Evolutionary conservation across 768 basidiomycete genomes (phyloP), one percentile per base, ranked within the genome.

Genomic region (Psilocybe cubensis): DNA sequence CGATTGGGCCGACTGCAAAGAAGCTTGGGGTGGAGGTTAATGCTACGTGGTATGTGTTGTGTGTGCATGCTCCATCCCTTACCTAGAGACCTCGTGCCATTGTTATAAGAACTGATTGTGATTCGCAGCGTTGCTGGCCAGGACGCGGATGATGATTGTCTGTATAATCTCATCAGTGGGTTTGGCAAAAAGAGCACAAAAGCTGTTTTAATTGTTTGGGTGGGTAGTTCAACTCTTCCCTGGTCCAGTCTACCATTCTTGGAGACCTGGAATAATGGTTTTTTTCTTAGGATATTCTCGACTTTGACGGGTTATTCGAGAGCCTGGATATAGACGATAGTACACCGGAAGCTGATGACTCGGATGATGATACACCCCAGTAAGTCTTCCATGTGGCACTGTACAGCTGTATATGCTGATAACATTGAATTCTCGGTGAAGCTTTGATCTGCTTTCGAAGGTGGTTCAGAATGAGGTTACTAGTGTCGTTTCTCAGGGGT

Each of bases 41-140:
- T 27, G 66, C 63, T 20, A 52, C 60, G 41, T 70, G 68, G 68
- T 70, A 25, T n/a, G n/a, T n/a, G n/a, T n/a, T n/a, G n/a, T n/a
- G n/a, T n/a, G n/a, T n/a, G n/a, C n/a, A n/a, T n/a, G n/a, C n/a
- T n/a, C n/a, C n/a, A n/a, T n/a, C n/a, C n/a, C n/a, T n/a, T n/a
- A n/a, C n/a, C n/a, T n/a, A n/a, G 21, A 57, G 18, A 24, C 9
- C 23, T 23, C 25, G n/a, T 12, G 47, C 20, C 45, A 10, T 38
- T 5, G 17, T 29, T 14, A 28, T 31, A n/a, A n/a, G 31, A 17
- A 12, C 10, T 35, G 4, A 18, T 25, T 47, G 4, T 18, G 33
- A 3, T 18, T 24, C 27, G n/a, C 21, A 68, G 64, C 45, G 66
- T 62, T 23, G 63, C 62, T 20, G 63, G 58, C 18, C 63, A 68